A percentile compares a stretch with the other conserved stretches of the same genome.
phyloP scores from a whole-genome alignment of 129 eudicot species.

The Helichrysum umbraculigerum region DNA sequence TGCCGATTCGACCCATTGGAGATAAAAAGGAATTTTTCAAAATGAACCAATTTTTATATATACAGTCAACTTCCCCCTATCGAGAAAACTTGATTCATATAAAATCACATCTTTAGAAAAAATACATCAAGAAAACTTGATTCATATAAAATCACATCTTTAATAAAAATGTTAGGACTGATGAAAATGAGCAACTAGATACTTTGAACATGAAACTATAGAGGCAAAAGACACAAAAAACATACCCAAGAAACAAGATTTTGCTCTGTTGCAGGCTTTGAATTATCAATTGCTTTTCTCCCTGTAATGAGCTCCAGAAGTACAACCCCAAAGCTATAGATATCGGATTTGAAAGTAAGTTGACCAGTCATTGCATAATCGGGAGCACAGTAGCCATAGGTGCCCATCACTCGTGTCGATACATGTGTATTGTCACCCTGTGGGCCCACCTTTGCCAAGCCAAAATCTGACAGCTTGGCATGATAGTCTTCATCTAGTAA shows the following conservation, averaged over 20 bases:
- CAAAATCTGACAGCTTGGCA: slow-evolving; percentile 90
- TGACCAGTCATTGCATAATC: slow-evolving; percentile 98
- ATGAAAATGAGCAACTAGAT: background rate
- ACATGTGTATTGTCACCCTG: slow-evolving; percentile 93
- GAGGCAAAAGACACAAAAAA: background rate
- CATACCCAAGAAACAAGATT: slow-evolving; percentile 86
- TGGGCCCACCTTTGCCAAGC: slow-evolving; percentile 93
- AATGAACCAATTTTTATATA: background rate
- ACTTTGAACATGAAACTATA: background rate
- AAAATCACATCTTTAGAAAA: no score
- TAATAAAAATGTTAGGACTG: background rate
- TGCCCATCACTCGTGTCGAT: slow-evolving; percentile 96
- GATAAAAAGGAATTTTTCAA: background rate
- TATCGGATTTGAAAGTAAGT: slow-evolving; percentile 84
- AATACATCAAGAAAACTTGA: background rate
- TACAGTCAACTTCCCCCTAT: background rate
- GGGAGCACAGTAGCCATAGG: slow-evolving; percentile 96
- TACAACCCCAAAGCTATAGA: slow-evolving; percentile 93
- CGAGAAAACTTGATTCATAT: background rate
- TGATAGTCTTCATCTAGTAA: slow-evolving; percentile 74
- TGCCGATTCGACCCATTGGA: background rate
- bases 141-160: background rate
- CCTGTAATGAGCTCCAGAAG: slow-evolving; percentile 88
- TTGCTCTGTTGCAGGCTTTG: slow-evolving; percentile 53
- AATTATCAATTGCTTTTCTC: slow-evolving; percentile 69